Evolutionary conservation across 2,329 filamentous ascomycete genomes (phyloP).

Genomic region (Aphanocladium album): DNA sequence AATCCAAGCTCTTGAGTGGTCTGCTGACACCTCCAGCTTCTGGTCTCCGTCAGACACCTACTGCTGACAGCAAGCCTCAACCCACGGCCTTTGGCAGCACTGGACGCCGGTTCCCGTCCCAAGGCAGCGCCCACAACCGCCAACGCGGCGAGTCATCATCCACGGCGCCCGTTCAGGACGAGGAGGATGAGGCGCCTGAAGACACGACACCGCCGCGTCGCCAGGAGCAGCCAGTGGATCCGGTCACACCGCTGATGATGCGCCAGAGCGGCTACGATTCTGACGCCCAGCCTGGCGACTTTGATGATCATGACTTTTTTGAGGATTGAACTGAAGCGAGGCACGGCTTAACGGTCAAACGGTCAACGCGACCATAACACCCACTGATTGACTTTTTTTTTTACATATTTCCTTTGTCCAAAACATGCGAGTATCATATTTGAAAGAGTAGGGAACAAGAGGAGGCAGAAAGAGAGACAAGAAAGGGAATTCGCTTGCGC

Average conservation of each 20-base stretch:
- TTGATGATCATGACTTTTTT: constrained; percentile 57
- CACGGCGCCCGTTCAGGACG: constrained; percentile 17
- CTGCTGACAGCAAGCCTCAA: constrained; percentile 38
- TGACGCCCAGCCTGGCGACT: constrained; percentile 55
- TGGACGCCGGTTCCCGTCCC: constrained; percentile 52
- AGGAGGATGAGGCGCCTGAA: constrained; percentile 33
- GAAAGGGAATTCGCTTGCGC: not conserved
- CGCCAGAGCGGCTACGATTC: constrained; percentile 53
- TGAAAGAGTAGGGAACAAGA: not conserved
- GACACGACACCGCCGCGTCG: constrained; percentile 41
- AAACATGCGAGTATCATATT: constrained; percentile 10
- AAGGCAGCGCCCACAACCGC: constrained; percentile 26
- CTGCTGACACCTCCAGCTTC: constrained; percentile 87
- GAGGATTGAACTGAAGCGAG: constrained; percentile 32
- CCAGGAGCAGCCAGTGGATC: constrained; percentile 32
- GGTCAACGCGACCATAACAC: not conserved
- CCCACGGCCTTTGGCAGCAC: constrained; percentile 59
- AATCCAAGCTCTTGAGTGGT: constrained; percentile 60
- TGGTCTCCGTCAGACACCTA: constrained; percentile 58
- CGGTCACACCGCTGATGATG: constrained; percentile 60
- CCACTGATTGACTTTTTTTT: constrained; percentile 12
- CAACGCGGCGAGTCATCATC: constrained; percentile 26
- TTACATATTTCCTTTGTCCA: constrained; percentile 24
- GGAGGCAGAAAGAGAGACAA: not conserved
- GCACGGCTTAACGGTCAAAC: not conserved